These are phyloP conservation scores for Aureobasidium subglaciale DNA, from an alignment of 2,329 filamentous ascomycete genomes.

Conservation along the genomic window DNA sequence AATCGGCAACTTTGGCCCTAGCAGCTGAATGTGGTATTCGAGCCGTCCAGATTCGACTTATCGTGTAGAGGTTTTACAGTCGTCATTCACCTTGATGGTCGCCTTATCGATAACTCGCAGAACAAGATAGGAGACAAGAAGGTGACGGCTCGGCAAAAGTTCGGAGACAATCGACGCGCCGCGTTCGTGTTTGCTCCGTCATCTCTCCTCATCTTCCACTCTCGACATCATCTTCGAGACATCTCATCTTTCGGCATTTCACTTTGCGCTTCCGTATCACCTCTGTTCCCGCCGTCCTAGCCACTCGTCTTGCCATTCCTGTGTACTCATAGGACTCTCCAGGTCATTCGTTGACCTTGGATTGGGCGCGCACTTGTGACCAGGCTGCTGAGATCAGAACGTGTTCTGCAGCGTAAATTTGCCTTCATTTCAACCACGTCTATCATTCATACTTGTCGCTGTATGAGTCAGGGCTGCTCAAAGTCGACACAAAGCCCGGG, in stretches of 20 bases:
- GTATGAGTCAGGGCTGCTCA: conserved; percentile 13
- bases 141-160: background rate
- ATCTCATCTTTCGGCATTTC: background rate
- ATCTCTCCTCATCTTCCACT: background rate
- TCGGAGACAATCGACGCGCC: background rate
- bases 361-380: conserved; percentile 12
- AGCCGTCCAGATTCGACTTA: background rate
- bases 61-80: background rate
- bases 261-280: conserved; percentile 1
- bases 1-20: background rate
- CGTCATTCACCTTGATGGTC: background rate
- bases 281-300: conserved; percentile 4
- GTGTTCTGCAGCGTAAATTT: conserved; percentile 1
- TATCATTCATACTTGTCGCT: background rate
- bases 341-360: conserved; percentile 9
- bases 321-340: conserved; percentile 10
- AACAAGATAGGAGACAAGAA: too few relatives aligned
- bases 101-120: too few relatives aligned
- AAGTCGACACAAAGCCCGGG: conserved; percentile 8
- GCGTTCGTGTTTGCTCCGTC: background rate
- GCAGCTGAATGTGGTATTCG: too few relatives aligned
- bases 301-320: conserved; percentile 11
- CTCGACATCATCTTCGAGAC: background rate
- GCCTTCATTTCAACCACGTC: background rate
- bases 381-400: conserved; percentile 5